Evolutionary conservation across 2,329 filamentous ascomycete genomes (phyloP), one percentile per base, ranked within the genome.

Genomic region (Microcyclosporella mali): DNA sequence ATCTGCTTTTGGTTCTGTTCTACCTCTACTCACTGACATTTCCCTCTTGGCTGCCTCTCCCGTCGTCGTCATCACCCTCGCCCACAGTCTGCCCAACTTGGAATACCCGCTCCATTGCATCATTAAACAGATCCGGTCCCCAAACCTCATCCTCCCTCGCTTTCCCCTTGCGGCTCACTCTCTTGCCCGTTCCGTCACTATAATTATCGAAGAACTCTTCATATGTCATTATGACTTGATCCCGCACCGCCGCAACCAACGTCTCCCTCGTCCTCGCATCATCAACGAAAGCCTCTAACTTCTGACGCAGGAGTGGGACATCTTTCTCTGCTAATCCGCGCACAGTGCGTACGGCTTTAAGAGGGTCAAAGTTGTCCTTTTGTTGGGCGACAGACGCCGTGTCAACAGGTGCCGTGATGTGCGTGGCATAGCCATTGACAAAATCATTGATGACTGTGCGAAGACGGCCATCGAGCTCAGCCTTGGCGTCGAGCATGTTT

Each of bases 401-500:
- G 3, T 59, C 43, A 55, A 76, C 47, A 0, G 69, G 61, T 11
- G 69, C 69, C 0, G 75, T 78, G 69, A 84, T 82, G 33, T 73
- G 69, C 0, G 61, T 61, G 1, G 78, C 73, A 50, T 77, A 80
- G 19, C 68, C 67, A 36, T 69, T 71, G n/a, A 79, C 81, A 51
- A 84, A 81, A 46, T 82, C 78, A 44, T 79, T 81, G 59, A 84
- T 84, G 1, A 78, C 77, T 4, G 72, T 75, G 31, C 81, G 66
- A 6, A 84, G 67, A 6, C 75, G 69, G 1, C 76, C 78, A 51
- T 84, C 81, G 0, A 84, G 70, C 59, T 84, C 80, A 9, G 77
- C 78, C 64, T 84, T 84, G 15, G 81, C 81, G 56, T 84, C 81
- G 12, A 84, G 71, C 80, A 84, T 84, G 57, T 83, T 83, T 57